Percentiles rank a stretch among this genome's conserved stretches.
Conservation (phyloP, 2,329 filamentous ascomycete species). For the Verticillium isaacii region DNA sequence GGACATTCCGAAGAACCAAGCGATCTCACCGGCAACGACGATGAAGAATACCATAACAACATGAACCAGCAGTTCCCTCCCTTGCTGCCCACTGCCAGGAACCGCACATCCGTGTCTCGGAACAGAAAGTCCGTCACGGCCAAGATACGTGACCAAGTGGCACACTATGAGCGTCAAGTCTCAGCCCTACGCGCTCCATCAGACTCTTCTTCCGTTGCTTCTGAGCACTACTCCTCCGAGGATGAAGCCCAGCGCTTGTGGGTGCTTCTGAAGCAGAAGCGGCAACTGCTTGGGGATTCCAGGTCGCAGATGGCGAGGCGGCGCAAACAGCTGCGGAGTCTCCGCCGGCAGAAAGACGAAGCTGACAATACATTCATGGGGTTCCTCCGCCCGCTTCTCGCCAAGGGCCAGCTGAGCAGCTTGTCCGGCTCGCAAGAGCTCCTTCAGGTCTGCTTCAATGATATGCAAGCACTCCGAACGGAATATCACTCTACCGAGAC, state of each 20-base stretch:
- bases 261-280: conserved; percentile 28
- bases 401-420: conserved; percentile 16
- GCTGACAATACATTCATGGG: conserved; percentile 36
- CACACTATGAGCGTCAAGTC: conserved; percentile 22
- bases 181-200: conserved; percentile 8
- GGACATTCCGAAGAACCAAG: background rate
- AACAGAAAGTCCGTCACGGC: conserved; percentile 15
- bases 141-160: conserved; percentile 28
- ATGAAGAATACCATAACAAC: background rate
- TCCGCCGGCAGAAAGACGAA: conserved; percentile 26
- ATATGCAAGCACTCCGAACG: conserved; percentile 31
- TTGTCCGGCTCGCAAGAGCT: conserved; percentile 14
- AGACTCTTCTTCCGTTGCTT: conserved; percentile 6
- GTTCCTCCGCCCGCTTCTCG: conserved; percentile 29
- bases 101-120: background rate
- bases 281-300: conserved; percentile 21
- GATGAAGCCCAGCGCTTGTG: conserved; percentile 28
- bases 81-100: conserved; percentile 8
- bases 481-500: conserved; percentile 30
- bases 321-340: conserved; percentile 23
- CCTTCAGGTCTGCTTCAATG: conserved; percentile 16
- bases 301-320: conserved; percentile 25
- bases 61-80: conserved; percentile 5
- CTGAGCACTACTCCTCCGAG: conserved; percentile 10
- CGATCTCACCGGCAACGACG: background rate